Evolutionary conservation across 1,284 basidiomycete genomes (phyloP), one percentile per base, ranked within the genome.

Genomic region (Crucibulum cyathiforme): DNA sequence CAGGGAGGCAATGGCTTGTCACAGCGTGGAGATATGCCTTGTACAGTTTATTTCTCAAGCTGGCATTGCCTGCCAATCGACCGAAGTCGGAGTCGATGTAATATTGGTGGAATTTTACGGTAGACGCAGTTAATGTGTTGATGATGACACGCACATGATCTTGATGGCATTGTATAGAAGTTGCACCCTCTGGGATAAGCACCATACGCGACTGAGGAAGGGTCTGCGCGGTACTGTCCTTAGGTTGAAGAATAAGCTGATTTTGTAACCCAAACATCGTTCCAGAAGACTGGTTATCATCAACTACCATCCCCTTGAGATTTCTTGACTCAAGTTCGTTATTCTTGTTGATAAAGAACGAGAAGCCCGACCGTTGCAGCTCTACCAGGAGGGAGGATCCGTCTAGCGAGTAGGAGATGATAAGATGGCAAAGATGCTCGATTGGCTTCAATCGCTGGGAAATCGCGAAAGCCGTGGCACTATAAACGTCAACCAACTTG

Each of bases 11-110:
- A 38, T 77, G 69, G 36, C 76, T 77, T 0, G 80, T 84, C 5
- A 81, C 52, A 2, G 81, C 80, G 50, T 86, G 85, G 10, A 86
- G 71, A 52, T 81, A 80, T 0, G 77, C 71, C 49, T 72, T 74
- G 60, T 76, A 83, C 3, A 82, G 62, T 51, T 72, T 73, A 61
- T 72, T 76, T 1, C 68, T 67, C 47, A 81, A 59, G 13, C 69
- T 74, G 37, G 58, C 60, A 34, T 68, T 70, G 2, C 77, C 74
- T 0, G 69, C 69, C 2, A 85, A 67, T 54, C 73, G 69, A 6
- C 80, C 75, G 8, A 85, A 68, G 9, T 74, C 69, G 0, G 59
- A 61, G 60, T 85, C 75, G 34, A 82, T 63, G 0, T 66, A 64
- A 58, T 84, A 85, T 9, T 71, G 71, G 55, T 77, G 70, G 63